Evolutionary conservation across 345 rosid species (phyloP).

Genomic region (Linum usitatissimum): DNA sequence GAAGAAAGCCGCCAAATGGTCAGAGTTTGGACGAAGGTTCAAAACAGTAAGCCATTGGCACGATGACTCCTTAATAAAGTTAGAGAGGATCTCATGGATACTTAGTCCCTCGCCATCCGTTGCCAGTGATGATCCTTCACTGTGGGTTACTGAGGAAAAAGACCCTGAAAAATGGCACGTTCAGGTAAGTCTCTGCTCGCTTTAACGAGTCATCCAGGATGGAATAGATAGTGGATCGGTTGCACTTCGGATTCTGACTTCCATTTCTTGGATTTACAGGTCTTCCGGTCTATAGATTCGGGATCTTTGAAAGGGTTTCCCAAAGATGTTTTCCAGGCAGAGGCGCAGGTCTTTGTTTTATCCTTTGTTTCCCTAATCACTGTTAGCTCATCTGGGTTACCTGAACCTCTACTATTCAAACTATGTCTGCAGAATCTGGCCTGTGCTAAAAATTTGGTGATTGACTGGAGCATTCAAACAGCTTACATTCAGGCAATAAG

Average conservation of each 20-base stretch:
- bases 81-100: conserved; percentile 86
- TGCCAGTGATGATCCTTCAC: conserved; percentile 33
- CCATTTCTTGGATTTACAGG: conserved; percentile 25
- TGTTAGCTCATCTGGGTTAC: background rate
- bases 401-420: background rate
- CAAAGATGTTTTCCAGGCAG: conserved; percentile 43
- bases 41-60: conserved; percentile 63
- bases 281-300: conserved; percentile 76
- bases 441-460: conserved; percentile 71
- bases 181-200: conserved; percentile 38
- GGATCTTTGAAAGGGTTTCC: conserved; percentile 91
- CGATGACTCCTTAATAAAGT: conserved; percentile 67
- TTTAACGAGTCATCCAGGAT: conserved; percentile 1
- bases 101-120: conserved; percentile 42
- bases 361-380: background rate
- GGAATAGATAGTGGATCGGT: background rate
- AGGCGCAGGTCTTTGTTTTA: conserved; percentile 35
- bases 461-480: conserved; percentile 81
- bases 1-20: conserved; percentile 73
- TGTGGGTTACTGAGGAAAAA: conserved; percentile 42
- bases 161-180: conserved; percentile 68
- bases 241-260: background rate
- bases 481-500: conserved; percentile 87
- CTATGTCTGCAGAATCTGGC: conserved; percentile 59
- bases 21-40: conserved; percentile 46